These are phyloP conservation scores for Pisolithus sp. DNA, from an alignment of 768 basidiomycete genomes.

Conservation along the genomic window DNA sequence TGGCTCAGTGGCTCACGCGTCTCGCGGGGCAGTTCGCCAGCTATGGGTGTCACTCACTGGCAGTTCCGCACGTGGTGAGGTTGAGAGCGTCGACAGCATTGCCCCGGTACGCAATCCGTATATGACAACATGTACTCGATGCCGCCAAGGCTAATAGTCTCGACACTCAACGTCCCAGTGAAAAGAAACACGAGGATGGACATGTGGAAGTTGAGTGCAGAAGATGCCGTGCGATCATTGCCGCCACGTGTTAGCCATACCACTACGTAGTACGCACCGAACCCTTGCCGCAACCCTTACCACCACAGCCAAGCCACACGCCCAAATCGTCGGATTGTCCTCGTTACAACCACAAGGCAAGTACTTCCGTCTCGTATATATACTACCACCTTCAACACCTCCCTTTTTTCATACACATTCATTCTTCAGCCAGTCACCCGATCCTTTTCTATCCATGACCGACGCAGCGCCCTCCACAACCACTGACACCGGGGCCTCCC, in stretches of 20 bases:
- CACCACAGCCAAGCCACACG: slow-evolving; percentile 10
- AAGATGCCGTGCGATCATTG: neutral
- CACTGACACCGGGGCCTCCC: slow-evolving; percentile 42
- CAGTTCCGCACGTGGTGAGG: too few relatives aligned
- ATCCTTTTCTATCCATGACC: slow-evolving; percentile 31
- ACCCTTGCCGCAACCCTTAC: slow-evolving; percentile 11
- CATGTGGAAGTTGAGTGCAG: slow-evolving; percentile 7
- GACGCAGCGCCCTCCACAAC: slow-evolving; percentile 47
- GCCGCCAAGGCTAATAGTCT: neutral
- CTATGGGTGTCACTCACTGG: too few relatives aligned
- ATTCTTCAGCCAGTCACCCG: neutral
- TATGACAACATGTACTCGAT: too few relatives aligned
- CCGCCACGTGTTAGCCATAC: slow-evolving; percentile 10
- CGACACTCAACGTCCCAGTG: neutral
- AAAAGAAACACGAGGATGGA: neutral
- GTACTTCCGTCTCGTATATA: slow-evolving; percentile 19
- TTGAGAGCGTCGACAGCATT: too few relatives aligned
- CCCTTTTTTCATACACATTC: neutral
- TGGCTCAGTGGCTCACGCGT: too few relatives aligned
- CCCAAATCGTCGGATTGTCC: slow-evolving; percentile 4
- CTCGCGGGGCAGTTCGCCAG: too few relatives aligned
- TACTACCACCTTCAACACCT: neutral
- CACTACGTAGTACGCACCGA: slow-evolving; percentile 3
- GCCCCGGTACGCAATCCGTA: too few relatives aligned
- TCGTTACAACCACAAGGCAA: slow-evolving; percentile 25